Conservation (phyloP, 139 green algal species). For the Spirogloea muscicola region DNA sequence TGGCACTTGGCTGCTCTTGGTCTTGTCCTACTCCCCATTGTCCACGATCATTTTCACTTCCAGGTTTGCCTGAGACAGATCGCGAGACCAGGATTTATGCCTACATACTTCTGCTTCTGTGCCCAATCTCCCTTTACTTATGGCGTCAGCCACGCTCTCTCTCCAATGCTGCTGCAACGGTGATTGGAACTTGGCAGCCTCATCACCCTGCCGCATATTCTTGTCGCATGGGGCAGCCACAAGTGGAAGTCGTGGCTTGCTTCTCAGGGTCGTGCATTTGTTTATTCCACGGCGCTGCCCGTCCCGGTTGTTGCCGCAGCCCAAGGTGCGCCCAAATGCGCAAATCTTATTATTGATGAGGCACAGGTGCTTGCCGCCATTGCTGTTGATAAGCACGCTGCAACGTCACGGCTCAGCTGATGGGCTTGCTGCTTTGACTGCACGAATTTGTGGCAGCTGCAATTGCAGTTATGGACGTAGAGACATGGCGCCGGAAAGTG, state of each 20-base stretch:
- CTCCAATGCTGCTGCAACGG: background rate
- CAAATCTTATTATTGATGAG: background rate
- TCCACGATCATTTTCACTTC: background rate
- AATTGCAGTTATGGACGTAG: background rate
- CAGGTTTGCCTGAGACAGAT: background rate
- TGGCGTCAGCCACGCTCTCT: background rate
- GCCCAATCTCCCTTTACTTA: no score
- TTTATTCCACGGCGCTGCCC: conserved; percentile 49
- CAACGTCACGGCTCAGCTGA: no score
- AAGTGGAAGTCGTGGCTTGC: conserved; percentile 39
- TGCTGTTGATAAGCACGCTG: no score
- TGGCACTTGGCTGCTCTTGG: background rate
- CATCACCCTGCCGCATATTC: no score
- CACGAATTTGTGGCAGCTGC: background rate
- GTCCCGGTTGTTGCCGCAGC: conserved; percentile 41
- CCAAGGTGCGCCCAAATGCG: background rate
- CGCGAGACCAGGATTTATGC: background rate
- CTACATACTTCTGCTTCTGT: background rate
- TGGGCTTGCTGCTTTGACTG: background rate
- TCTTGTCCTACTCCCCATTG: background rate
- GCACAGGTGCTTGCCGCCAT: no score
- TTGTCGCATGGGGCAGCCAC: background rate
- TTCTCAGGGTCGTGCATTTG: conserved; percentile 18
- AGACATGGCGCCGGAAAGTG: conserved; percentile 14
- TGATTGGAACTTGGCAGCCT: no score